A percentile compares a stretch with the other conserved stretches of the same genome.
Evolutionary conservation across 108 stramenopile species (phyloP).

Genomic region (Stephanodiscus minutulus): DNA sequence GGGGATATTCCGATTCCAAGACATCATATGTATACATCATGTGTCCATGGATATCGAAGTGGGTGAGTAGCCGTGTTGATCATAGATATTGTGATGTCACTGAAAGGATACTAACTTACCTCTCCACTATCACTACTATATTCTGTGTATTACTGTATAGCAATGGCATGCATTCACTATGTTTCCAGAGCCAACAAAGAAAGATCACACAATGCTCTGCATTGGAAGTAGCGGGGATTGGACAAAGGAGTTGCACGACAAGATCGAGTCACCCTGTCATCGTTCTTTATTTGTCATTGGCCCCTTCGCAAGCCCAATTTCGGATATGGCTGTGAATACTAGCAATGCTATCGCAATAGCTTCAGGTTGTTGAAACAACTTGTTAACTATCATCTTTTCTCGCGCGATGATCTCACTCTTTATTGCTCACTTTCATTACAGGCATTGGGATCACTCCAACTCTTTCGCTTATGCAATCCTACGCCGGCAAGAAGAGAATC

Average conservation of each 20-base stretch:
- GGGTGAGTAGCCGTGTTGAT: no score
- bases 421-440: no score
- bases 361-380: no score
- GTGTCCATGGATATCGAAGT: conserved; percentile 40
- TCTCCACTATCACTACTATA: no score
- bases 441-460: conserved; percentile 49
- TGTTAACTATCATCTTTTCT: no score
- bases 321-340: conserved; percentile 29
- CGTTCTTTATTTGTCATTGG: conserved; percentile 30
- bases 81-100: no score
- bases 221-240: conserved; percentile 41
- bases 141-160: no score
- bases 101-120: no score
- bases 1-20: conserved; percentile 39
- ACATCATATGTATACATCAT: conserved; percentile 44
- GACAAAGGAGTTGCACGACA: conserved; percentile 33
- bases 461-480: conserved; percentile 31
- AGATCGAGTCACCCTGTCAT: conserved; percentile 30
- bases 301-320: conserved; percentile 39
- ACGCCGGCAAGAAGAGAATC: conserved; percentile 24
- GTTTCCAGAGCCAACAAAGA: conserved; percentile 30
- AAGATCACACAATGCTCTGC: conserved; percentile 30
- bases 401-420: no score
- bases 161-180: conserved; percentile 48
- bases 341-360: conserved; percentile 43